Evolutionary conservation across 208 protist species (phyloP), one percentile per base, ranked within the genome.

Genomic region (Herpetomonas samuelpessoai): DNA sequence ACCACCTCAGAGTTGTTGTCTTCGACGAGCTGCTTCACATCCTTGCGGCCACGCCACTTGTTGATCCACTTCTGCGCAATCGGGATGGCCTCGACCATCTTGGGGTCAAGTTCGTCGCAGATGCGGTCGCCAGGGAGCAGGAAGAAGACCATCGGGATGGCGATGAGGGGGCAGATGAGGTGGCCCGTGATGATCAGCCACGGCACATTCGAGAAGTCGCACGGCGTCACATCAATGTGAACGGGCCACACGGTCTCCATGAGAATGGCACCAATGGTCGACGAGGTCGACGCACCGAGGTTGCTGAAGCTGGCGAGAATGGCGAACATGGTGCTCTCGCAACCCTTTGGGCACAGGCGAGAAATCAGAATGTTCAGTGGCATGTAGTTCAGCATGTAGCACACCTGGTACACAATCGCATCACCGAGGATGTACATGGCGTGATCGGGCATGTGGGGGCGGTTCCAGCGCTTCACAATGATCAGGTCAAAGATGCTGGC

Each of bases 261-360:
- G 18, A 92, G 30, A 1, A 83, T 14, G n/a, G 76, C 71, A 9
- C 76, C 84, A 39, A 84, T 67, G 1, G 70, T 76, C 38, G 19
- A 47, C 3, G 79, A 38, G 44, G 83, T 74, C 21, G 62, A 60
- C 50, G 30, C 44, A 6, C 83, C 86, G 41, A 93, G 58, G 71
- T 92, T 90, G n/a, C 76, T 56, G 49, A 77, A 82, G 25, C 81
- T 81, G 18, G 86, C 76, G 18, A 83, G 66, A 10, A 93, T 38
- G 1, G 84, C 81, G 47, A 78, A 90, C 41, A 91, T 67, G 49
- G 80, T 90, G 35, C 68, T 79, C 67, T 93, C 86, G 47, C 77
- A 78, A 7, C 79, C 85, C 16, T 65, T 65, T 2, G 85, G 86
- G 62, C 84, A 92, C 12, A 93, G 57, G 26, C 83, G 81, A 1